Conservation (phyloP, 495 filamentous ascomycete species). For the Astrocystis sublimbata region DNA sequence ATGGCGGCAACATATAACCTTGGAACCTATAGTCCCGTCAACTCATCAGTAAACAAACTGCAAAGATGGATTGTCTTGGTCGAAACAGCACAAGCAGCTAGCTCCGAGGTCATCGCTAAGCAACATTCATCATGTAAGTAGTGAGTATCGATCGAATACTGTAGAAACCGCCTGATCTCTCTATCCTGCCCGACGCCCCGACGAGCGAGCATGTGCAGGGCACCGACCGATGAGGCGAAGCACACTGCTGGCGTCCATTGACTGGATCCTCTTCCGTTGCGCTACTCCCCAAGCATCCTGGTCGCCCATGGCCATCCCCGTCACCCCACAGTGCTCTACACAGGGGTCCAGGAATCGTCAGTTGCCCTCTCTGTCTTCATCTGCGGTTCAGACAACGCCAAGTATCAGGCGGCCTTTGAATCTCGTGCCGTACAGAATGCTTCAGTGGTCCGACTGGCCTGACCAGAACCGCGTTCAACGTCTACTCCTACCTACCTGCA, state of each 20-base stretch:
- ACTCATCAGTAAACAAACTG: background rate
- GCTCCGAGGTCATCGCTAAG: too few species aligned
- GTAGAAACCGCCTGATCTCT: too few species aligned
- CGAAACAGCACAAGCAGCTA: background rate
- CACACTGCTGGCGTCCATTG: background rate
- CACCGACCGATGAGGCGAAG: constrained; percentile 10
- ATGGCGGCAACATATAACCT: background rate
- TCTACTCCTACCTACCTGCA: background rate
- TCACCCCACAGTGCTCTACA: constrained; percentile 4
- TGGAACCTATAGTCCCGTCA: background rate
- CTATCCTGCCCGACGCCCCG: too few species aligned
- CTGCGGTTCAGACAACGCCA: constrained; percentile 10
- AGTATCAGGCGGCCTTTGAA: background rate
- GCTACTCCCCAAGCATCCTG: background rate
- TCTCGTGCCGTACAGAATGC: background rate
- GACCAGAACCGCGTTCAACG: background rate
- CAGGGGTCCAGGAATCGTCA: background rate
- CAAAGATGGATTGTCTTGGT: background rate
- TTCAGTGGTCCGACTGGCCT: background rate
- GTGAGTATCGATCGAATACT: too few species aligned
- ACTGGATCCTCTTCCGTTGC: background rate
- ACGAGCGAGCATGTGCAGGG: too few species aligned
- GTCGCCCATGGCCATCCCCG: background rate
- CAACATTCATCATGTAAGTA: too few species aligned
- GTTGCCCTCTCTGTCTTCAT: background rate